Base-by-base conservation (phyloP, 1,284 basidiomycete species). In the Moniliella sp. region DNA sequence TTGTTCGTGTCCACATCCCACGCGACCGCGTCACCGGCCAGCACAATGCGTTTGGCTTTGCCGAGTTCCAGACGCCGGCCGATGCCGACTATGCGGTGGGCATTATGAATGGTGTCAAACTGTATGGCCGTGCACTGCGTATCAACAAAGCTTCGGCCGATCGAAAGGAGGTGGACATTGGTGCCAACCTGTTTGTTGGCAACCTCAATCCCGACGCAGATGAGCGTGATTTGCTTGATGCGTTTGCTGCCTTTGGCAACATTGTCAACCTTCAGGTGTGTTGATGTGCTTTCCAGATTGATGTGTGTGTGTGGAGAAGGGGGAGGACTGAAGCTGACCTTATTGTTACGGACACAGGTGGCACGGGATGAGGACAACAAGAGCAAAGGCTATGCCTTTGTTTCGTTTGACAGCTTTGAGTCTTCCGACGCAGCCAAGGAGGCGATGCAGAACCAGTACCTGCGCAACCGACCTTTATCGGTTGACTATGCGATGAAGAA, bases 21-120 rank as follows among this genome's bases (percentile, higher is more conserved):
- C 97, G 94, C 64, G 91, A 97, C 65, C 75, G 88, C 46, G 83
- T 97, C 42, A 91, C 84, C 8, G 86, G 86, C 76, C 70, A 79
- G 2, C 88, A 97, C 61, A 91, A 97, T 65, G 86, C 88, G 31
- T 97, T 93, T 63, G 88, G 86, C 30, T 97, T 97, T 65, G 93
- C 88, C 69, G 88, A 97, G 67, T 94, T 94, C 63, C 67, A 86
- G 61, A 84, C 83, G 25, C 86, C 94, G 64, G 80, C 84, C 59
- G 91, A 94, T 65, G 84, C 88, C 46, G 86, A 97, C 65, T 97
- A 97, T 62, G 88, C 84, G 40, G 91, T 83, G 69, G 91, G 91
- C 68, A 93, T 94, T 53, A 88, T 97, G 84, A 94, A 97, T 62
- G 88, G 94, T 67, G 93, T 97, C 62, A 97, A 97, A 65, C 66